Base-by-base conservation (phyloP, 2,329 filamentous ascomycete species). In the Hymenotorrendiella dingleyae region DNA sequence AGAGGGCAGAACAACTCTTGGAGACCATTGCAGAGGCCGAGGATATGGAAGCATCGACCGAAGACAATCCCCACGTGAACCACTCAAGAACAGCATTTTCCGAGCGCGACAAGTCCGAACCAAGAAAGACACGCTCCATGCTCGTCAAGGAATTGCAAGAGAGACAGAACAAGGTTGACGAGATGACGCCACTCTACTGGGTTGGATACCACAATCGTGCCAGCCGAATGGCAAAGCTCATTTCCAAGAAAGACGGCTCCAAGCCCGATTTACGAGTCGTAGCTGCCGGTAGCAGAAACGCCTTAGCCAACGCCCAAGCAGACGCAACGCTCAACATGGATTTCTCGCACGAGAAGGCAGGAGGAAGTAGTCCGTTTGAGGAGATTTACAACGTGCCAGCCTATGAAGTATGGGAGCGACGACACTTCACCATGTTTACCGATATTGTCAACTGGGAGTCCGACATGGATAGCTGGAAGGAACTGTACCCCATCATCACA, bases 361-460 rank as follows among this genome's bases (percentile, higher is more conserved):
- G 28, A 9, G 19, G 34, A 19, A 5, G 6, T 6, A 26, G 3
- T 14, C 16, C 21, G n/a, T 48, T 42, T 28, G 27, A 42, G 30
- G 12, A 16, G 7, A 8, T 39, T 6, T 48, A 48, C 19, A 35
- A 43, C 11, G 17, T 45, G 11, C 32, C 38, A 2, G 38, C 41
- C 12, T 7, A 30, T 11, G 19, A 35, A 11, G 38, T 41, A 12
- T 44, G 42, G 42, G 34, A 42, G 24, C 30, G 42, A 8, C 35
- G 38, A 11, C 7, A 44, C 8, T 48, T 48, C 38, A 42, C 26
- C 17, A 48, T 40, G 24, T 45, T 48, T 21, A 36, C 36, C 11
- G 23, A 48, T n/a, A 36, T 40, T 8, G 16, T 45, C 10, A 35
- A 46, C n/a, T 37, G 34, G 43, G 21, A 20, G 12, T 20, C 16